Conservation (phyloP, 1,284 basidiomycete genomes). For the Chondrostereum purpureum region DNA sequence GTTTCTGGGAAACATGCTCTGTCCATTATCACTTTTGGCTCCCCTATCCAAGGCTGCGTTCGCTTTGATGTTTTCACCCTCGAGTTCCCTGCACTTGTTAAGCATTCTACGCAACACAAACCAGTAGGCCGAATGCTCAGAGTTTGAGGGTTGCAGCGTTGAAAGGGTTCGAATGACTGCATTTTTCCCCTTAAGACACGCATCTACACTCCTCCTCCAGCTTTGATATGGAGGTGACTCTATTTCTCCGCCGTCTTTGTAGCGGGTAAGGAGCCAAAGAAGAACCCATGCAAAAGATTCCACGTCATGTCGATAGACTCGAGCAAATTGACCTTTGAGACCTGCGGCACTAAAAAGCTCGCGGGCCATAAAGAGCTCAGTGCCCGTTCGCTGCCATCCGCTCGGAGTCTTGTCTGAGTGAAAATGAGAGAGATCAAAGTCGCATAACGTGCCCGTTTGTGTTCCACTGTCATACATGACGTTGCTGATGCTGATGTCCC, state of each 20-base stretch:
- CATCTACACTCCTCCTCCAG: not conserved
- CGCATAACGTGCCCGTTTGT: not conserved
- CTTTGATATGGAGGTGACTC: not conserved
- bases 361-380: not conserved
- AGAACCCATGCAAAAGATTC: not conserved
- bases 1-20: too few species aligned
- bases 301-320: not conserved
- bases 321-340: not conserved
- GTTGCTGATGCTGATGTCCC: not conserved
- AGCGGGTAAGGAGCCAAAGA: not conserved
- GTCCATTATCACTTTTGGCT: too few species aligned
- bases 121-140: too few species aligned
- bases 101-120: too few species aligned
- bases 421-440: not conserved
- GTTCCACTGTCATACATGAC: not conserved
- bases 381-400: not conserved
- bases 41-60: too few species aligned
- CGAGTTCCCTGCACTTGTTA: too few species aligned
- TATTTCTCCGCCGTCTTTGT: not conserved
- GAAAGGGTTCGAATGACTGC: too few species aligned
- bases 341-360: not conserved
- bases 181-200: not conserved
- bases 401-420: not conserved
- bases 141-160: too few species aligned
- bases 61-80: too few species aligned